These are phyloP conservation scores for Penicillium brevicompactum DNA, from an alignment of 2,329 filamentous ascomycete genomes.

Conservation along the genomic window DNA sequence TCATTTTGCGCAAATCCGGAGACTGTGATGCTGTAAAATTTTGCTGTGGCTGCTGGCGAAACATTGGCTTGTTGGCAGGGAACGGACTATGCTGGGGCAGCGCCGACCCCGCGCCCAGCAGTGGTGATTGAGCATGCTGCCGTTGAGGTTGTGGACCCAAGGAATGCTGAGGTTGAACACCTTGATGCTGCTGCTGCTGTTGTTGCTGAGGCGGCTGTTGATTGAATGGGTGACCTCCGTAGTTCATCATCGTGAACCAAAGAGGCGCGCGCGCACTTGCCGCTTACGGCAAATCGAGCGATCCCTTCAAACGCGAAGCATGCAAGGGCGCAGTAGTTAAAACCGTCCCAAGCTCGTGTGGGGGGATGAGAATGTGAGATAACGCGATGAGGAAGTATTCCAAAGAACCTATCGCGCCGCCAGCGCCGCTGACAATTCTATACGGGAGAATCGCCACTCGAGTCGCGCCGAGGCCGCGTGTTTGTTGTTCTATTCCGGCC, in stretches of 20 bases:
- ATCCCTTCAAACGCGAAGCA: constrained; percentile 15
- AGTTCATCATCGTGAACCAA: constrained; percentile 37
- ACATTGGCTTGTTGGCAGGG: constrained; percentile 28
- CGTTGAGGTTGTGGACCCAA: constrained; percentile 23
- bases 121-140: constrained; percentile 35
- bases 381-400: background rate
- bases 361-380: background rate
- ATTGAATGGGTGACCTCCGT: constrained; percentile 35
- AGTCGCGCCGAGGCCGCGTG: constrained; percentile 26
- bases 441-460: constrained; percentile 10
- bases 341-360: background rate
- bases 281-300: constrained; percentile 17
- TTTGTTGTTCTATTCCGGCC: constrained; percentile 27
- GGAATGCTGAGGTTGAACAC: constrained; percentile 21
- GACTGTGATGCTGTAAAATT: constrained; percentile 28
- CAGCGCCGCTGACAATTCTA: constrained; percentile 13
- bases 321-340: constrained; percentile 9
- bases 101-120: constrained; percentile 25
- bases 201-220: constrained; percentile 28
- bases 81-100: constrained; percentile 31
- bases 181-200: constrained; percentile 22
- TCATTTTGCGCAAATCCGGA: constrained; percentile 38
- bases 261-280: constrained; percentile 12
- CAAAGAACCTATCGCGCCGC: constrained; percentile 11
- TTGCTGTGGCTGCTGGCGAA: constrained; percentile 30